Base-by-base conservation (phyloP, 192 early-diverging fungal genomes). In the Coemansia sp. region DNA sequence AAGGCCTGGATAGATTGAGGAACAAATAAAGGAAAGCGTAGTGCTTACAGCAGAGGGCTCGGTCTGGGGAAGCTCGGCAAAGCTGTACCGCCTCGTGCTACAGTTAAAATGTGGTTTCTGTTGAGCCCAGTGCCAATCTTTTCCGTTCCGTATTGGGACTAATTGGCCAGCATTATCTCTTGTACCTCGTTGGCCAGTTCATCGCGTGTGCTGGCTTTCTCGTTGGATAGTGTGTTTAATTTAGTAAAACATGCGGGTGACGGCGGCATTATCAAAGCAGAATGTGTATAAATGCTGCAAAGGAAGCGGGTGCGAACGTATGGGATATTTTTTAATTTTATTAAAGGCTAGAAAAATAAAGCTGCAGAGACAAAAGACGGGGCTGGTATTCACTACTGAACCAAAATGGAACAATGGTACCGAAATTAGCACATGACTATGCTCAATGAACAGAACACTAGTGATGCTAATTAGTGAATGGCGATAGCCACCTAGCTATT, bases 121-220 rank as follows among this genome's bases (percentile, higher is more conserved):
- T 44, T 44, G 40, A 44, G 40, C 40, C 40, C 40, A 44, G 40
- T 44, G 40, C 40, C 14, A 44, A 44, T 44, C 40, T 44, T 44
- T 44, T 34, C 1, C 31, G 40, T 44, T 44, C 40, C 40, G 15
- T 44, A 15, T 44, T 44, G 3, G 40, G 40, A 9, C 40, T 44
- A 44, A 34, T 44, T 44, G 40, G 40, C 14, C n/a, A 52, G 19
- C 11, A 21, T 22, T 34, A 46, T 42, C 5, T 15, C 26, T 46
- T 47, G 57, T 70, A 70, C 68, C 68, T 70, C 50, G 57, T 14
- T 65, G 54, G 44, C 69, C 69, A 71, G 34, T 59, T 28, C 62
- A 55, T 71, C 23, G 59, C 34, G 12, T 7, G 20, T 44, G 40
- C 15, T 44, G n/a, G 40, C 11, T 44, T 44, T 44, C 40, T 44